Evolutionary conservation across 1,284 basidiomycete species (phyloP).

Genomic region (Caloboletus firmus): DNA sequence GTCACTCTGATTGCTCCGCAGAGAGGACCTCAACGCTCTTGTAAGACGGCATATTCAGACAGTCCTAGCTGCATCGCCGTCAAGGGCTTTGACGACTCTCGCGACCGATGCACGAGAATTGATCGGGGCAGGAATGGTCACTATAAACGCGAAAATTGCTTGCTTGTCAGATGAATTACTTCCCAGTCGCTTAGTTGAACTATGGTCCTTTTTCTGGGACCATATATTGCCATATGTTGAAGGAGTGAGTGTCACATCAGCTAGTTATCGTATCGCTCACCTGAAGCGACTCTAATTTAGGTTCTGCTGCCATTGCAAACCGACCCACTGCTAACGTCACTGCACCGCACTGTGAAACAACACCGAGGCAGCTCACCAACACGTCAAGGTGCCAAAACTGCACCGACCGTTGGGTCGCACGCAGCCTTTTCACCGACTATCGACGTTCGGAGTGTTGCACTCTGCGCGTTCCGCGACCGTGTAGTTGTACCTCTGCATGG

Average conservation of each 20-base stretch:
- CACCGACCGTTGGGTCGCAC: slow-evolving; percentile 36
- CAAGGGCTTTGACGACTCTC: slow-evolving; percentile 64
- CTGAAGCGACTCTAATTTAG: slow-evolving; percentile 37
- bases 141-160: slow-evolving; percentile 81
- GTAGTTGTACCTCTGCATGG: slow-evolving; percentile 67
- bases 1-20: slow-evolving; percentile 31
- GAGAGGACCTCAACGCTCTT: slow-evolving; percentile 86
- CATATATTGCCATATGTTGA: slow-evolving; percentile 89
- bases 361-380: slow-evolving; percentile 58
- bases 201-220: slow-evolving; percentile 95
- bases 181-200: slow-evolving; percentile 75
- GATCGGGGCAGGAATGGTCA: slow-evolving; percentile 87
- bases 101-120: slow-evolving; percentile 82
- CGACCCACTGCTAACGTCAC: slow-evolving; percentile 62
- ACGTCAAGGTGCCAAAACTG: slow-evolving; percentile 48
- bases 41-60: slow-evolving; percentile 76
- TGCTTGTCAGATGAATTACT: slow-evolving; percentile 75
- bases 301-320: slow-evolving; percentile 77
- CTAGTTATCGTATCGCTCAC: background rate
- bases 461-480: slow-evolving; percentile 80
- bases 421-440: slow-evolving; percentile 47
- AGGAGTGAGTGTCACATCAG: slow-evolving; percentile 56
- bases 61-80: slow-evolving; percentile 62
- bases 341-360: slow-evolving; percentile 63
- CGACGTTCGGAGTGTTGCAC: slow-evolving; percentile 77